phyloP scores from a whole-genome alignment of 352 stramenopile genomes.

The Pythium chondricola region DNA sequence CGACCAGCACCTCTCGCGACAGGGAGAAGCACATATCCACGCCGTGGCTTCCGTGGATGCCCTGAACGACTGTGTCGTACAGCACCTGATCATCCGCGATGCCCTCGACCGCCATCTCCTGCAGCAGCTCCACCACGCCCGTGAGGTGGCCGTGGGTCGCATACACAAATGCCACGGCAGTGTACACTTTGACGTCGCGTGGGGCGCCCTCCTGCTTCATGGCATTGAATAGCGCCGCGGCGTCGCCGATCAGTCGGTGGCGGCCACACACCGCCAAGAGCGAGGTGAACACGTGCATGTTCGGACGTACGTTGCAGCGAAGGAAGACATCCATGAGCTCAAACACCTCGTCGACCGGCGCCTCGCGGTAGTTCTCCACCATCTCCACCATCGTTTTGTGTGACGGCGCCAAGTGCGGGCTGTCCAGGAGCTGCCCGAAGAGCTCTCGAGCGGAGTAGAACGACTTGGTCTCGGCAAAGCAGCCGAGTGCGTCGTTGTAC shows the following conservation, averaged over 20 bases:
- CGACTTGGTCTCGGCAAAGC: conserved; percentile 41
- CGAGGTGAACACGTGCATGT: conserved; percentile 72
- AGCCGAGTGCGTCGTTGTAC: conserved; percentile 76
- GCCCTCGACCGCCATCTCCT: conserved; percentile 30
- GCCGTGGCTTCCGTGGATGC: conserved; percentile 40
- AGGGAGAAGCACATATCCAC: conserved; percentile 75
- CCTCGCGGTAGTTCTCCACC: conserved; percentile 60
- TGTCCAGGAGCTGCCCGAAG: conserved; percentile 54
- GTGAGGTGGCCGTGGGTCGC: conserved; percentile 44
- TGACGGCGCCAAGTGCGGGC: conserved; percentile 45
- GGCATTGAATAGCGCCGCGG: conserved; percentile 38
- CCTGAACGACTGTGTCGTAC: conserved; percentile 58
- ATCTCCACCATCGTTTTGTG: conserved; percentile 77
- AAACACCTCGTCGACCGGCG: conserved; percentile 57
- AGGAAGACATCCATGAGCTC: conserved; percentile 68
- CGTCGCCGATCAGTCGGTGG: conserved; percentile 46
- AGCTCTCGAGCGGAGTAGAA: conserved; percentile 51
- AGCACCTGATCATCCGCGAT: conserved; percentile 47
- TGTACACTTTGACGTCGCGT: conserved; percentile 62
- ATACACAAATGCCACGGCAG: conserved; percentile 62
- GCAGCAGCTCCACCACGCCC: conserved; percentile 37
- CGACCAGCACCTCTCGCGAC: conserved; percentile 40
- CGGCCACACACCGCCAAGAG: conserved; percentile 62
- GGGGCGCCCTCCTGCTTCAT: conserved; percentile 41
- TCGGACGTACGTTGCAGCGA: conserved; percentile 41